Conservation (phyloP, 2,329 filamentous ascomycete species). For the Pestalotiopsis sp. region DNA sequence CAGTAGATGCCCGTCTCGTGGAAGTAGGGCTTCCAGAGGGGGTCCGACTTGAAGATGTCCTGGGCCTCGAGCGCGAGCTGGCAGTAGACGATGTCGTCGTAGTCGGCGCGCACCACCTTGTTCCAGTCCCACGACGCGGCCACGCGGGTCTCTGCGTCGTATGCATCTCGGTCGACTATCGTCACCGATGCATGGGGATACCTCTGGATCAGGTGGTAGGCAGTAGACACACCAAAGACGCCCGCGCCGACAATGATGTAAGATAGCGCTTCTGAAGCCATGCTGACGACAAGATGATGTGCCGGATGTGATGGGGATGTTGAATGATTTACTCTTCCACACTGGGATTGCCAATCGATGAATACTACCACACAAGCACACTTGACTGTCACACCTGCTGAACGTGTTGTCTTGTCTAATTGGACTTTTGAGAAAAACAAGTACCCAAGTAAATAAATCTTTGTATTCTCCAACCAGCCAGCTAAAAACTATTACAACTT, state of each 20-base stretch:
- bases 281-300: background rate
- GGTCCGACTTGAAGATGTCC: slow-evolving; percentile 50
- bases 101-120: slow-evolving; percentile 72
- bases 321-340: background rate
- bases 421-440: background rate
- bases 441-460: background rate
- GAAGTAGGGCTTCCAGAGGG: slow-evolving; percentile 50
- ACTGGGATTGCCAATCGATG: background rate
- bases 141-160: slow-evolving; percentile 48
- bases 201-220: slow-evolving; percentile 60
- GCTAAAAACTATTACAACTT: background rate
- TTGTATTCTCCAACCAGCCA: background rate
- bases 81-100: slow-evolving; percentile 66
- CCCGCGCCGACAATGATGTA: slow-evolving; percentile 67
- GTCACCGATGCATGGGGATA: slow-evolving; percentile 54
- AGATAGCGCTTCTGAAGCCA: slow-evolving; percentile 25
- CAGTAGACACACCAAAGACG: slow-evolving; percentile 67
- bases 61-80: slow-evolving; percentile 67
- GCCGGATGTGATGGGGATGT: background rate
- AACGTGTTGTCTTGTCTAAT: background rate
- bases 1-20: slow-evolving; percentile 56
- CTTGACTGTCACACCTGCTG: background rate
- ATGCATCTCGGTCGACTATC: slow-evolving; percentile 59
- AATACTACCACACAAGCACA: background rate
- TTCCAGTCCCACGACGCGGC: slow-evolving; percentile 76